Evolutionary conservation across 2,329 filamentous ascomycete species (phyloP), one percentile per base, ranked within the genome.

Genomic region (Diaporthe capsici): DNA sequence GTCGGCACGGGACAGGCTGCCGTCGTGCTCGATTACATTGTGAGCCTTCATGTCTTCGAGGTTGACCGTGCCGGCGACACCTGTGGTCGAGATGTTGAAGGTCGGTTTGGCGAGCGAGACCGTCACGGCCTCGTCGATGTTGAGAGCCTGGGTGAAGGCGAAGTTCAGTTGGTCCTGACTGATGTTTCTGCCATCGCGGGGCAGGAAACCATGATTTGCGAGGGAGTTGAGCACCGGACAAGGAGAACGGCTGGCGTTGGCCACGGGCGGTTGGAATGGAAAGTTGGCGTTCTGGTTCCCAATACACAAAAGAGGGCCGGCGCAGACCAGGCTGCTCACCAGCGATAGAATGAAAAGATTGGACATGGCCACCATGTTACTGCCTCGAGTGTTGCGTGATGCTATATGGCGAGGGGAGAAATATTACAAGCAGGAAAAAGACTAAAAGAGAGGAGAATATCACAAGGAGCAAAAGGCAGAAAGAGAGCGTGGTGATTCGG

Each of bases 151-250:
- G 5, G 78, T 78, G 39, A 90, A 78, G 37, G 81, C 88, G 10
- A 81, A 78, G 12, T 87, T 78, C 0, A 84, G 83, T 25, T 82
- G 82, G 68, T 84, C 79, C 51, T 81, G 78, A 12, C 83, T 85
- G 71, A 88, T 81, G 78, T 86, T 82, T 61, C 81, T 82, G 55
- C 87, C 87, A 73, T 87, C 80, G 63, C 83, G 87, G 4, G 86
- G 87, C 1, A 89, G 83, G 74, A 86, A 87, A 22, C 84, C 85
- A 75, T 89, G 86, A 77, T 89, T 89, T 9, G 87, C 84, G 17
- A 89, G 81, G 0, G 87, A 84, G 79, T 89, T 90, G 71, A 89
- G 80, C 83, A 88, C 87, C 1, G 88, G 87, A 74, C 87, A 90
- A 34, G 87, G 87, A 31, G 63, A 67, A n/a, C 61, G 61, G 44